These are phyloP conservation scores for Sistotremastrum suecicum DNA, from an alignment of 768 basidiomycete genomes.

Conservation along the genomic window DNA sequence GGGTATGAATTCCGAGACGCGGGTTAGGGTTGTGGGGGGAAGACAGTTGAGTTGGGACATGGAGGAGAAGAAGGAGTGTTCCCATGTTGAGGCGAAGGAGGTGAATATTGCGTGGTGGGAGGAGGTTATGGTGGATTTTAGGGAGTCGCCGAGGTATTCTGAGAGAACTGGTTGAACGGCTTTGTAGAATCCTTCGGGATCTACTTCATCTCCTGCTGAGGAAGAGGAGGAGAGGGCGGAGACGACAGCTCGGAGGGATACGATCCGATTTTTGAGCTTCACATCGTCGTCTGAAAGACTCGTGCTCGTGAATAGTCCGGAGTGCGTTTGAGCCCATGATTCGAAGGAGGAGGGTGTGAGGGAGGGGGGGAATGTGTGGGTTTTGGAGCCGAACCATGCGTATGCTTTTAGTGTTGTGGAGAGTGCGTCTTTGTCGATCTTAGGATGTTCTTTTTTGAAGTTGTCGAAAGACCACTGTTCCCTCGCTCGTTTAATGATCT, in stretches of 20 bases:
- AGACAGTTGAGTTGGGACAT: conserved; percentile 83
- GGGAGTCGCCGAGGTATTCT: conserved; percentile 10
- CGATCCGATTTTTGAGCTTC: no score
- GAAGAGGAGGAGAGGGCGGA: no score
- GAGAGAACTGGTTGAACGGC: conserved; percentile 7
- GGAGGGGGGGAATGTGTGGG: no score
- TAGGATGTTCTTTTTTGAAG: conserved; percentile 1
- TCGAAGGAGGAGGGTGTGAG: no score
- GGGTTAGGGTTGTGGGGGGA: conserved; percentile 80
- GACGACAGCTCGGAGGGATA: no score
- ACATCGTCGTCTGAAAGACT: no score
- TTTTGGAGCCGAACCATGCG: no score
- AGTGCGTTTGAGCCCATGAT: no score
- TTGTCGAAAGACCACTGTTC: conserved; percentile 23
- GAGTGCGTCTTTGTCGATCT: background rate
- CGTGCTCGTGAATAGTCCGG: no score
- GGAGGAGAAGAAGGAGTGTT: conserved; percentile 77
- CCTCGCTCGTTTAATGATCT: conserved; percentile 92
- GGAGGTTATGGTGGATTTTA: background rate
- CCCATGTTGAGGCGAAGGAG: conserved; percentile 76
- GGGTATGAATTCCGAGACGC: conserved; percentile 94
- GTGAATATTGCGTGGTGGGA: conserved; percentile 80
- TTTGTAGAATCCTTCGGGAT: no score
- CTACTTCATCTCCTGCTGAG: no score
- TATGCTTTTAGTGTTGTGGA: background rate